Evolutionary conservation across 169 alveolate species (phyloP).

Genomic region (Eimeria praecox): DNA sequence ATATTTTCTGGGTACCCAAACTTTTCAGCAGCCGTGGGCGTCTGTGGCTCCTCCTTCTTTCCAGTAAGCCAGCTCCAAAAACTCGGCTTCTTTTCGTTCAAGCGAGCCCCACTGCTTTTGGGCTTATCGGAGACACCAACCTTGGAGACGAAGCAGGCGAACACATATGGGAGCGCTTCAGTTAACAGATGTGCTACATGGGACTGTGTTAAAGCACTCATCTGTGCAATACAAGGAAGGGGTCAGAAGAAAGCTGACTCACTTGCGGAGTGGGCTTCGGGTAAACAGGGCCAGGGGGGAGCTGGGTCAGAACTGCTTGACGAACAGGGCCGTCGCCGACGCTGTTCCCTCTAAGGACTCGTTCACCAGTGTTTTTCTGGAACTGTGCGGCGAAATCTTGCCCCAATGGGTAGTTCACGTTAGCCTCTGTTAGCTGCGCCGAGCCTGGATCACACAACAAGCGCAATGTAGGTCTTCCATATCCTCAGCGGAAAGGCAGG

Average conservation of each 20-base stretch:
- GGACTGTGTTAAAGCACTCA: background rate
- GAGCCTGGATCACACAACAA: slow-evolving; percentile 39
- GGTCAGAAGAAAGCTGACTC: background rate
- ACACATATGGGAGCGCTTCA: slow-evolving; percentile 63
- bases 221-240: too few relatives aligned
- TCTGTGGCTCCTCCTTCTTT: slow-evolving; percentile 81
- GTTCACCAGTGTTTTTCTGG: slow-evolving; percentile 28
- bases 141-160: slow-evolving; percentile 27
- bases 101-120: slow-evolving; percentile 59
- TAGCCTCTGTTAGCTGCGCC: slow-evolving; percentile 70
- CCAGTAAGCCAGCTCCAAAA: slow-evolving; percentile 86
- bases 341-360: slow-evolving; percentile 33
- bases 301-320: slow-evolving; percentile 64
- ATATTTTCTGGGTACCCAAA: slow-evolving; percentile 84
- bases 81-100: slow-evolving; percentile 81
- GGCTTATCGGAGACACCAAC: slow-evolving; percentile 68
- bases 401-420: slow-evolving; percentile 43
- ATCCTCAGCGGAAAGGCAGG: background rate
- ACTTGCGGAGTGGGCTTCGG: slow-evolving; percentile 82
- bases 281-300: slow-evolving; percentile 80
- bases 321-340: slow-evolving; percentile 57
- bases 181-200: background rate
- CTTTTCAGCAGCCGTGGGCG: slow-evolving; percentile 73
- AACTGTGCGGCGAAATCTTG: slow-evolving; percentile 48
- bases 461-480: background rate